Percentiles rank a stretch among this genome's conserved stretches.
Evolutionary conservation across 495 filamentous ascomycete genomes (phyloP).

Genomic region (Penicillium waksmanii): DNA sequence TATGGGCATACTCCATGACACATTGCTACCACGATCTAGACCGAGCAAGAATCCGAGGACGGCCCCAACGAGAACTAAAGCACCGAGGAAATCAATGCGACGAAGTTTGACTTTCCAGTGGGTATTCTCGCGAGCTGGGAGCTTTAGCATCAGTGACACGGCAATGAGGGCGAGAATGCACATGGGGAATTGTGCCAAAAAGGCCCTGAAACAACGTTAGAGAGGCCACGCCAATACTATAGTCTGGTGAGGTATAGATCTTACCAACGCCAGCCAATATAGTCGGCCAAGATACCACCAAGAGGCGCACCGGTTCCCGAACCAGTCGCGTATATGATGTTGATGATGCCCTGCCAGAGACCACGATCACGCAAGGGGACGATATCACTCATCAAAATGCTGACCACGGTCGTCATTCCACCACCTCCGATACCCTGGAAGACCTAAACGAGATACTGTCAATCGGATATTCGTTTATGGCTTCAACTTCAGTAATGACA

Average conservation of each 20-base stretch:
- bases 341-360: conserved; percentile 81
- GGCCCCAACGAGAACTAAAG: conserved; percentile 68
- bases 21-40: conserved; percentile 78
- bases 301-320: conserved; percentile 73
- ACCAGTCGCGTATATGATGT: conserved; percentile 76
- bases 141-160: conserved; percentile 64
- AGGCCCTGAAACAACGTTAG: conserved; percentile 56
- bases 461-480: not conserved
- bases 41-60: conserved; percentile 74
- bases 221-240: not conserved
- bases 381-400: conserved; percentile 77
- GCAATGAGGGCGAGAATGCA: conserved; percentile 67
- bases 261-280: conserved; percentile 82
- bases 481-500: not conserved
- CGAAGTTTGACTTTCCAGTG: conserved; percentile 67
- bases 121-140: conserved; percentile 57
- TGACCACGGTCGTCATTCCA: conserved; percentile 82
- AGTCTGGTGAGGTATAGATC: conserved; percentile 11
- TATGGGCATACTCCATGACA: conserved; percentile 63
- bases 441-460: conserved; percentile 23
- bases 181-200: conserved; percentile 71
- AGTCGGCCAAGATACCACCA: conserved; percentile 72
- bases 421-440: conserved; percentile 81
- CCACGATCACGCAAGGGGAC: conserved; percentile 77
- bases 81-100: conserved; percentile 82